Evolutionary conservation across 768 basidiomycete species (phyloP).

Genomic region (Hypsizygus marmoreus): DNA sequence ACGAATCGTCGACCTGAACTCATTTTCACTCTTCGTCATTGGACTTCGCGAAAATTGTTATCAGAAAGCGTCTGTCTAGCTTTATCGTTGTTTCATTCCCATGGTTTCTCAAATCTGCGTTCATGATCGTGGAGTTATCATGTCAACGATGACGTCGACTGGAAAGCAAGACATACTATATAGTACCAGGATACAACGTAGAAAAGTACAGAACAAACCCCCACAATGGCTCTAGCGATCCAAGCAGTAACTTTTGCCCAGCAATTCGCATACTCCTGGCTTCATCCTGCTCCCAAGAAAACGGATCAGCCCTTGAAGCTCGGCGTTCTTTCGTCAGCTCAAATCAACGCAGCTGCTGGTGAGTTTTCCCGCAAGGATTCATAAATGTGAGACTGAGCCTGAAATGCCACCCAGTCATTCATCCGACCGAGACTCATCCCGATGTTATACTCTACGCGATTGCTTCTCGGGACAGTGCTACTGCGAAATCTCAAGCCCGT

Average conservation of each 20-base stretch:
- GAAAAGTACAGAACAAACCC: conserved; percentile 19
- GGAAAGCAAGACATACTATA: neutral
- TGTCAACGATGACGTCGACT: neutral
- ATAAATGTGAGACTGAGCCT: neutral
- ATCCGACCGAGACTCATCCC: conserved; percentile 27
- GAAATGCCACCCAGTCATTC: conserved; percentile 21
- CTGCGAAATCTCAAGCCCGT: conserved; percentile 50
- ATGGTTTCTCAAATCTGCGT: too few relatives aligned
- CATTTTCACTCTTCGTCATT: too few relatives aligned
- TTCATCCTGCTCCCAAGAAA: conserved; percentile 22
- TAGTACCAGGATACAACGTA: too few relatives aligned
- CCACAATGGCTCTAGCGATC: conserved; percentile 32
- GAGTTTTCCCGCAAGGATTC: neutral
- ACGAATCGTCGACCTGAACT: too few relatives aligned
- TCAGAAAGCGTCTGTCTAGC: neutral
- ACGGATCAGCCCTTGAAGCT: conserved; percentile 23
- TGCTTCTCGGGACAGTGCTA: conserved; percentile 27
- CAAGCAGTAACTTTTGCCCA: conserved; percentile 22
- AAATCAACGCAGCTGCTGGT: conserved; percentile 26
- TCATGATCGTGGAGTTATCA: neutral
- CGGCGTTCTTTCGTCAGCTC: conserved; percentile 28
- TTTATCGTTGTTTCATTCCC: too few relatives aligned
- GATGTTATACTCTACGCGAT: conserved; percentile 33
- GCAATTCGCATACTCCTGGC: conserved; percentile 23
- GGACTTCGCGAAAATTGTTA: neutral